Conservation (phyloP, 371 early-diverging fungal species). For the Lichtheimia ramosa region DNA sequence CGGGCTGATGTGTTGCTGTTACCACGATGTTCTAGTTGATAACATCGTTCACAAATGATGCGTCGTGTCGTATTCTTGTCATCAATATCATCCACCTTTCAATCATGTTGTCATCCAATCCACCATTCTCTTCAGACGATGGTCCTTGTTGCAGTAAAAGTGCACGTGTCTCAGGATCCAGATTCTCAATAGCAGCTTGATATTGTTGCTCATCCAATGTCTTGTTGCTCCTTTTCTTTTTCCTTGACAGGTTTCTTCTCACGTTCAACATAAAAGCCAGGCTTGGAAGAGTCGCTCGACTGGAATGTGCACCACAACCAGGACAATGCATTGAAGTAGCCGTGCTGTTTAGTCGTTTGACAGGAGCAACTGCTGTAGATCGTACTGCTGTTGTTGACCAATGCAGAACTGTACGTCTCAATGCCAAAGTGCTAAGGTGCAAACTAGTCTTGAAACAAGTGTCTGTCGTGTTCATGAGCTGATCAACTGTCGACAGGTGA, state of each 20-base stretch:
- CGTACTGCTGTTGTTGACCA: slow-evolving; percentile 1
- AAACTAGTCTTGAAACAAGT: too few species aligned
- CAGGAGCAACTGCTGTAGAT: background rate
- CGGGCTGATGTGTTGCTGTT: slow-evolving; percentile 39
- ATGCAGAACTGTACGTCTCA: too few species aligned
- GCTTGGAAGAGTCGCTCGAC: slow-evolving; percentile 29
- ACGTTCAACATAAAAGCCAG: slow-evolving; percentile 58
- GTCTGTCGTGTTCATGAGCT: too few species aligned
- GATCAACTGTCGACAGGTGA: too few species aligned
- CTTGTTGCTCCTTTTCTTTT: too few species aligned
- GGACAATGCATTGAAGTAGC: slow-evolving; percentile 62
- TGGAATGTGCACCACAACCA: slow-evolving; percentile 75
- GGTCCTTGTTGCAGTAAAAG: slow-evolving; percentile 18
- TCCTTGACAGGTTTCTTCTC: too few species aligned
- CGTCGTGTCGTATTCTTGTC: slow-evolving; percentile 9
- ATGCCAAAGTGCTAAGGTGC: too few species aligned
- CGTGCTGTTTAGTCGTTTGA: too few species aligned
- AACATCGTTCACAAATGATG: slow-evolving; percentile 67
- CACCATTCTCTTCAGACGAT: slow-evolving; percentile 9
- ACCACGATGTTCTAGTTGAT: slow-evolving; percentile 40
- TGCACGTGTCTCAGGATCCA: slow-evolving; percentile 22
- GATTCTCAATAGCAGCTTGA: too few species aligned
- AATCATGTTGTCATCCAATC: background rate
- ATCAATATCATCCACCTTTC: slow-evolving; percentile 11
- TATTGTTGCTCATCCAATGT: too few species aligned